These are phyloP conservation scores for Chenopodium berlandieri DNA, from an alignment of 148 eudicot genomes.

Conservation along the genomic window DNA sequence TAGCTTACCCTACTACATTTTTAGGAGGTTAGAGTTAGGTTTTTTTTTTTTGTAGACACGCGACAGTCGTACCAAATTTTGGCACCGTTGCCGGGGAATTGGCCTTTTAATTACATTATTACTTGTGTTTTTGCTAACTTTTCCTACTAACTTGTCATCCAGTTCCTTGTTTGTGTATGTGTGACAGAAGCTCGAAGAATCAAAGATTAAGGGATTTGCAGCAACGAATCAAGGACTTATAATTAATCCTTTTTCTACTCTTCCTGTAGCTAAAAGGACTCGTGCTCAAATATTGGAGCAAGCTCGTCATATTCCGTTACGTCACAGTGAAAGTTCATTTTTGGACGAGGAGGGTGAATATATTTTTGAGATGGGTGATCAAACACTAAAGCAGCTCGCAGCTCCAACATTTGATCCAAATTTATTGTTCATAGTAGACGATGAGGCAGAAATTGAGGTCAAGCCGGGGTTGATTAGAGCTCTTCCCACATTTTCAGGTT, in stretches of 20 bases:
- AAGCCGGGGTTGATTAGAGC: too few species aligned
- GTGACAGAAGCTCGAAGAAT: too few species aligned
- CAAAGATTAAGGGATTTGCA: too few species aligned
- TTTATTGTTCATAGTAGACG: neutral
- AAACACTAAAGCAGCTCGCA: neutral
- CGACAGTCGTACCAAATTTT: too few species aligned
- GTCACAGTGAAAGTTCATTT: neutral
- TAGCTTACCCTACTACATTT: too few species aligned
- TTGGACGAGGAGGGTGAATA: neutral
- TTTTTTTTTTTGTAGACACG: too few species aligned
- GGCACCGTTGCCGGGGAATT: neutral
- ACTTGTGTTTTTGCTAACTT: neutral
- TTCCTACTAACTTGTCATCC: neutral
- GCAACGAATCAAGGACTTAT: neutral
- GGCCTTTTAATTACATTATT: neutral
- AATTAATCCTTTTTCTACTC: neutral
- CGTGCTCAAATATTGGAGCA: neutral
- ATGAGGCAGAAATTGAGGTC: too few species aligned
- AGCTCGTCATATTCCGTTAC: neutral
- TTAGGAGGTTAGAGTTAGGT: too few species aligned
- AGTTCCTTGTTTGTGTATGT: neutral
- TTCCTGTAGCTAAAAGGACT: neutral
- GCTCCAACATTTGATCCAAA: neutral
- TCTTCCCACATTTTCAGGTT: too few species aligned
- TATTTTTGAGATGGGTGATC: neutral